phyloP scores from a whole-genome alignment of 306 rosid species.

The Begonia masoniana region DNA sequence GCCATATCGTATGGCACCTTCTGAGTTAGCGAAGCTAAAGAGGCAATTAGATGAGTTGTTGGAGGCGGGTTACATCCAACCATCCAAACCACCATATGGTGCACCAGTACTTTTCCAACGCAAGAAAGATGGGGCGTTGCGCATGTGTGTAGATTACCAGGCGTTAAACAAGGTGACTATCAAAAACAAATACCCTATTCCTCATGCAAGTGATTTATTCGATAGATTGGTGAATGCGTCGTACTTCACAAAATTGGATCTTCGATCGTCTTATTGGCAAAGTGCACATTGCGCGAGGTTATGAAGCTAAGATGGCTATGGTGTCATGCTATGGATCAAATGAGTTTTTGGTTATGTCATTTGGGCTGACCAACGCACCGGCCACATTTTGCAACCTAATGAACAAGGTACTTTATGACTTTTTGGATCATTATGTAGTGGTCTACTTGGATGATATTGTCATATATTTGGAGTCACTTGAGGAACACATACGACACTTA shows the following conservation, averaged over 20 bases:
- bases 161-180: too few relatives aligned
- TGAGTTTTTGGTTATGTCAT: neutral
- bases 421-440: neutral
- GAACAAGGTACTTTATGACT: neutral
- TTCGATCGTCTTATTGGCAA: neutral
- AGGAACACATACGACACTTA: neutral
- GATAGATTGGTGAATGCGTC: neutral
- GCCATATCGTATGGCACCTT: too few relatives aligned
- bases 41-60: too few relatives aligned
- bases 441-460: neutral
- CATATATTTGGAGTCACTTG: neutral
- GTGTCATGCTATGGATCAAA: neutral
- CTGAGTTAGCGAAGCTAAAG: too few relatives aligned
- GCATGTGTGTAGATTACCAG: too few relatives aligned
- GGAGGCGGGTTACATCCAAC: too few relatives aligned
- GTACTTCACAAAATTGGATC: neutral
- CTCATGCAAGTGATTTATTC: too few relatives aligned
- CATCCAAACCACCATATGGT: too few relatives aligned
- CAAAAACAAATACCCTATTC: too few relatives aligned
- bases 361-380: neutral
- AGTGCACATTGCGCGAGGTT: neutral
- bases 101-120: too few relatives aligned
- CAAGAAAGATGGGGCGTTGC: too few relatives aligned
- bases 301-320: neutral
- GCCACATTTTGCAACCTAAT: neutral